Evolutionary conservation across 331 rosid genomes (phyloP), one percentile per base, ranked within the genome.

Genomic region (Arachis monticola): DNA sequence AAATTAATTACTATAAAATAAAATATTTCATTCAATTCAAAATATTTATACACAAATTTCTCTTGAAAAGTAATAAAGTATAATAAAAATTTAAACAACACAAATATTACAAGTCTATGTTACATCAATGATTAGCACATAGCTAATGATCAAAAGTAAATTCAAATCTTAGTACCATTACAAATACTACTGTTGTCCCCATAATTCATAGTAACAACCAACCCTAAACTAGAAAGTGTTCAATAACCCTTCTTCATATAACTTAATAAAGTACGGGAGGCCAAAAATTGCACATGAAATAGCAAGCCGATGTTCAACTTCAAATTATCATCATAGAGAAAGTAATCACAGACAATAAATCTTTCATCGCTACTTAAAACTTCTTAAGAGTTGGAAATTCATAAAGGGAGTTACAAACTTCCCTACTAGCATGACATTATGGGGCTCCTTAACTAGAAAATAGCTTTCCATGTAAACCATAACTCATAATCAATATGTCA

Each of bases 271-370:
- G 44, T 40, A 42, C 32, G 1, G 14, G 7, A 9, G 3, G 17
- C 12, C 12, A 30, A 42, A 63, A 38, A 12, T 62, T 41, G 5
- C 14, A 75, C 64, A 10, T 55, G 50, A 69, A 10, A 22, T 63
- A 46, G 70, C 53, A 40, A 70, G 69, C 75, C 35, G 52, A 62
- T 66, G 22, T 27, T 75, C 38, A 48, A 31, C 10, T 1, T 1
- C 32, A 69, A 52, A 73, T 53, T 55, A 41, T 41, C 62, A 41
- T 41, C 35, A n/a, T 46, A 9, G 22, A 75, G 47, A 57, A 65
- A 56, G 10, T 14, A 56, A 64, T 31, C 73, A 59, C 7, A n/a
- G 32, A 50, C 1, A 5, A 58, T 22, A 51, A 67, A 60, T 31
- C 64, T 14, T 4, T 35, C 45, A 1, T 51, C 27, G 55, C 69